phyloP scores from a whole-genome alignment of 2,329 filamentous ascomycete genomes.

The Fusarium pseudonygamai region DNA sequence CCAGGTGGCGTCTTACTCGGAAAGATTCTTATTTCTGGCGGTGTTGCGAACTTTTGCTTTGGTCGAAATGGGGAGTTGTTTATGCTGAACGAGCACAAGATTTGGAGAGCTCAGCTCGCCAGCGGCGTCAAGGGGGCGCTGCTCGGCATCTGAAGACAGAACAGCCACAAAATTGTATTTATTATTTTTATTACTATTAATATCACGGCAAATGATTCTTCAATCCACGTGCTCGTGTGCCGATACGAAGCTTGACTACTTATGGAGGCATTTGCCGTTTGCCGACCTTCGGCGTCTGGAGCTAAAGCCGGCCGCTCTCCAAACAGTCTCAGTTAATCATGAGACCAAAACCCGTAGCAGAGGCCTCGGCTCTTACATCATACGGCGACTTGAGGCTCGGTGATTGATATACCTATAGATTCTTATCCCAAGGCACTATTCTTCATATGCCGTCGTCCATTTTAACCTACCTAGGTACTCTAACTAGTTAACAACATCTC shows the following conservation, averaged over 20 bases:
- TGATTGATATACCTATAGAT: background rate
- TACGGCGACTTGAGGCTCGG: background rate
- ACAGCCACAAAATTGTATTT: background rate
- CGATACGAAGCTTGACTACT: background rate
- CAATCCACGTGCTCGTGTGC: background rate
- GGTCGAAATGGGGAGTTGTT: constrained; percentile 55
- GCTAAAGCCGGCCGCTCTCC: background rate
- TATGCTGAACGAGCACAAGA: constrained; percentile 57
- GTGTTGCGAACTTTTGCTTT: constrained; percentile 60
- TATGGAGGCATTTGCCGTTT: background rate
- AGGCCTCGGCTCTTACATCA: background rate
- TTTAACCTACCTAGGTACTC: background rate
- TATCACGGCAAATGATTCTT: background rate
- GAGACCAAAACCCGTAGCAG: no score
- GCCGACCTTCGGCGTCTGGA: background rate
- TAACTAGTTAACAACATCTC: background rate
- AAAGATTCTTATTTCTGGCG: constrained; percentile 53
- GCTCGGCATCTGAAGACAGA: constrained; percentile 2
- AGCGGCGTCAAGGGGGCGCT: constrained; percentile 33
- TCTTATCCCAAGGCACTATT: background rate
- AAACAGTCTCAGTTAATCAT: background rate
- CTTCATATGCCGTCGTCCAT: background rate
- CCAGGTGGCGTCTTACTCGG: constrained; percentile 57
- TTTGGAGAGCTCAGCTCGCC: constrained; percentile 49
- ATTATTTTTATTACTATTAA: background rate